Conservation (phyloP, 2,329 filamentous ascomycete genomes). For the Bimuria novae-zelandiae region DNA sequence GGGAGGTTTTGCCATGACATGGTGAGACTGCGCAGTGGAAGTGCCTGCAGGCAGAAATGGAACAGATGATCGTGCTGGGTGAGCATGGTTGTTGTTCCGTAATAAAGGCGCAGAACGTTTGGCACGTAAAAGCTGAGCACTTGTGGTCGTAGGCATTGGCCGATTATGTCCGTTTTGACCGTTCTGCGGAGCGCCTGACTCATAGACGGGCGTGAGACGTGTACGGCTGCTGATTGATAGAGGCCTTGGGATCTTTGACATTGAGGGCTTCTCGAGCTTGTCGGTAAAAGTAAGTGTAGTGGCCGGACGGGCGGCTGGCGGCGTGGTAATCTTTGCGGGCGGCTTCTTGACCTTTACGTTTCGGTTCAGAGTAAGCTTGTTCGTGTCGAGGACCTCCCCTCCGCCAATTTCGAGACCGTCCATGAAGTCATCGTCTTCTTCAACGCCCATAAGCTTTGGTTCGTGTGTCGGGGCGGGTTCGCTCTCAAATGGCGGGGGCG, state of each 20-base stretch:
- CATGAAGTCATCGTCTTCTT: conserved; percentile 75
- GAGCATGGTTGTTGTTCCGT: conserved; percentile 48
- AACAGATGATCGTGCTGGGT: conserved; percentile 67
- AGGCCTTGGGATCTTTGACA: conserved; percentile 80
- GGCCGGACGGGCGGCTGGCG: conserved; percentile 71
- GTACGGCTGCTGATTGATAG: conserved; percentile 57
- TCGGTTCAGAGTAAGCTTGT: conserved; percentile 82
- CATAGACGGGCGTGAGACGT: conserved; percentile 88
- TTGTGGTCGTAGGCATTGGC: conserved; percentile 57
- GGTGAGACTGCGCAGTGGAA: conserved; percentile 75
- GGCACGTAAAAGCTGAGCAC: conserved; percentile 59
- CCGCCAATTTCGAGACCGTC: conserved; percentile 85
- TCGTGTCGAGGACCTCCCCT: conserved; percentile 78
- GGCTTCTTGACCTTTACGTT: conserved; percentile 86
- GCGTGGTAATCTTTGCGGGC: conserved; percentile 59
- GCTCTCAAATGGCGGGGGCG: conserved; percentile 26
- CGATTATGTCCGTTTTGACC: conserved; percentile 65
- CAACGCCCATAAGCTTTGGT: conserved; percentile 26
- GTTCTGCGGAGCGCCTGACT: conserved; percentile 75
- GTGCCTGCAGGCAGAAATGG: conserved; percentile 82
- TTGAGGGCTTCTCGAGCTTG: conserved; percentile 55
- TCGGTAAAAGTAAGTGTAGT: conserved; percentile 92
- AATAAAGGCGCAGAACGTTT: conserved; percentile 66
- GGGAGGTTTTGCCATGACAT: conserved; percentile 71
- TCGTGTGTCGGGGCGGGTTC: conserved; percentile 19